Evolutionary conservation across 2,329 filamentous ascomycete species (phyloP).

Genomic region (Sarocladiaceae sp.): DNA sequence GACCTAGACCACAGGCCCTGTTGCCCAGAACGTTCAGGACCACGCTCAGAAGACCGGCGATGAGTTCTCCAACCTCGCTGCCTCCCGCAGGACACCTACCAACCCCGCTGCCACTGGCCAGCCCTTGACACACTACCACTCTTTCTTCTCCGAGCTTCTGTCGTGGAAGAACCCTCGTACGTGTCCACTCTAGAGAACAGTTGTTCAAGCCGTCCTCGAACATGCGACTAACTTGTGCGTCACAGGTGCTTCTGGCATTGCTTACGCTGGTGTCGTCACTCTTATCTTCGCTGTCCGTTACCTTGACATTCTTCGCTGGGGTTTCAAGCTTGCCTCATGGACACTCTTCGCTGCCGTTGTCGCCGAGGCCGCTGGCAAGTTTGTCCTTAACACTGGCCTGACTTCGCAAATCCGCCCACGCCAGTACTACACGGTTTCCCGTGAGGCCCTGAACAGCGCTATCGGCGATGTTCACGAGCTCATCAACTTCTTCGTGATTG

Average conservation of each 20-base stretch:
- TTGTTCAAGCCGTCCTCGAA: background rate
- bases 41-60: constrained; percentile 49
- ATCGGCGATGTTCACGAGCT: constrained; percentile 65
- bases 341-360: constrained; percentile 54
- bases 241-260: constrained; percentile 60
- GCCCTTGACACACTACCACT: constrained; percentile 65
- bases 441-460: constrained; percentile 55
- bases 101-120: constrained; percentile 55
- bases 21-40: constrained; percentile 55
- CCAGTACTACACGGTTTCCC: constrained; percentile 63
- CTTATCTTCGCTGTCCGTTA: constrained; percentile 62
- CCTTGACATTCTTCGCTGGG: constrained; percentile 61
- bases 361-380: constrained; percentile 58
- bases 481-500: constrained; percentile 68
- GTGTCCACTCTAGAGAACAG: constrained; percentile 20
- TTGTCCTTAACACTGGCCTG: constrained; percentile 56
- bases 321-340: constrained; percentile 63
- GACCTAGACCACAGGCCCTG: constrained; percentile 39
- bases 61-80: constrained; percentile 56
- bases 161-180: constrained; percentile 66
- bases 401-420: constrained; percentile 62
- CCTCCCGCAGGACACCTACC: constrained; percentile 49
- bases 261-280: constrained; percentile 53
- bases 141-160: constrained; percentile 64
- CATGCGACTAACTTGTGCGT: constrained; percentile 15